Evolutionary conservation across 2,329 filamentous ascomycete species (phyloP), one percentile per base, ranked within the genome.

Genomic region (Verticillium nonalfalfae): DNA sequence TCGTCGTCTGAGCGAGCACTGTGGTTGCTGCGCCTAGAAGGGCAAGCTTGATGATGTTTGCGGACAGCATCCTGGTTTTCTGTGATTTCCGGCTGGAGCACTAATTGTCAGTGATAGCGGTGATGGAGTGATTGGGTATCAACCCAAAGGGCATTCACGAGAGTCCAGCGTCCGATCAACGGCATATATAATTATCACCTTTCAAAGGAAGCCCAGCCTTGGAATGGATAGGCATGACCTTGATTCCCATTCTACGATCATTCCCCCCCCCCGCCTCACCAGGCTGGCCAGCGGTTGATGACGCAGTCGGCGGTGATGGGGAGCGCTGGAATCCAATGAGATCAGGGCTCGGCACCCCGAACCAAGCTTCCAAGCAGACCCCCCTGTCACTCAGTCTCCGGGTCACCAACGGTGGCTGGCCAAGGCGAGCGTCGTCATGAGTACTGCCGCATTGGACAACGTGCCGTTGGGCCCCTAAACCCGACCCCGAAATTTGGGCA

Each of bases 1-100:
- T 58, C 35, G 38, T 58, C 14, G 57, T 50, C 15, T 58, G 57
- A 26, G 57, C 57, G 21, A 33, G 15, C 3, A 39, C 57, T 7
- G 39, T 50, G 26, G 36, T 35, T 26, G 45, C 45, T 52, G 45
- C 45, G 10, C 45, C 45, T 9, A 52, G 18, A 4, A 52, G 18
- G 45, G 45, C 45, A 18, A 52, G 18, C 45, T 52, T n/a, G 11
- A 18, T 52, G 45, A 52, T 52, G 45, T n/a, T 26, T 7, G n/a
- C 4, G 45, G 45, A 26, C 18, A 52, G 45, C 45, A 52, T 52
- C 35, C 35, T 40, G 1, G 39, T 7, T 40, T n/a, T 40, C 15
- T 40, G 14, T 3, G 14, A 14, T 15, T 40, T 40, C 9, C 9
- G 39, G 39, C 39, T 31, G 26, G 39, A 40, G 13, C 15, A 15